Evolutionary conservation across 192 early-diverging fungal species (phyloP), one percentile per base, ranked within the genome.

Genomic region (Radiomyces spectabilis): DNA sequence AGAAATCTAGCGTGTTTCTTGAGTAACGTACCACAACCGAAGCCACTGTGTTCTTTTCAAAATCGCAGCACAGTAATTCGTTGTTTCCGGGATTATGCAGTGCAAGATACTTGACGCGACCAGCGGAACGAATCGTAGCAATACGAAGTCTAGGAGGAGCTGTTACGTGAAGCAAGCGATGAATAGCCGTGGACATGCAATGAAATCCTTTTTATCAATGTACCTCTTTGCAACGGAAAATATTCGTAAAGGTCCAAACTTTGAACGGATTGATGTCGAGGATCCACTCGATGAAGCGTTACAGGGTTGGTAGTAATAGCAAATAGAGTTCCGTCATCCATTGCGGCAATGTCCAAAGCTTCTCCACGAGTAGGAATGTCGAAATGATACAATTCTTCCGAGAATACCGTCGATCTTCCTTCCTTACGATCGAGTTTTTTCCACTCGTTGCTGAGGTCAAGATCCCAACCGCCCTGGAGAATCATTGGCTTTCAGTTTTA

Each of bases 161-260:
- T n/a, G n/a, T n/a, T n/a, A n/a, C n/a, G n/a, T n/a, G n/a, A n/a
- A n/a, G n/a, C n/a, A n/a, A n/a, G n/a, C n/a, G n/a, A n/a, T n/a
- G n/a, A n/a, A n/a, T n/a, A n/a, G n/a, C 52, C 22, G n/a, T n/a
- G n/a, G n/a, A n/a, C n/a, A n/a, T n/a, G n/a, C n/a, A n/a, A n/a
- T n/a, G n/a, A n/a, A n/a, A n/a, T n/a, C n/a, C n/a, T n/a, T n/a
- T n/a, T n/a, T n/a, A n/a, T n/a, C n/a, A n/a, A n/a, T n/a, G n/a
- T n/a, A n/a, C n/a, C n/a, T 41, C 66, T 60, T 44, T 76, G 74
- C 0, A 81, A 54, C 8, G 86, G 86, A 63, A 86, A 85, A 47
- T 84, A 88, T 60, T 88, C 86, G 45, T 86, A 85, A 54, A 88
- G 67, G 43, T 85, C 81, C 0, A 85, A 58, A 9, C 66, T 78